A percentile compares a stretch with the other conserved stretches of the same genome.
Conservation (phyloP, 768 basidiomycete species). For the Termitomyces sp. region DNA sequence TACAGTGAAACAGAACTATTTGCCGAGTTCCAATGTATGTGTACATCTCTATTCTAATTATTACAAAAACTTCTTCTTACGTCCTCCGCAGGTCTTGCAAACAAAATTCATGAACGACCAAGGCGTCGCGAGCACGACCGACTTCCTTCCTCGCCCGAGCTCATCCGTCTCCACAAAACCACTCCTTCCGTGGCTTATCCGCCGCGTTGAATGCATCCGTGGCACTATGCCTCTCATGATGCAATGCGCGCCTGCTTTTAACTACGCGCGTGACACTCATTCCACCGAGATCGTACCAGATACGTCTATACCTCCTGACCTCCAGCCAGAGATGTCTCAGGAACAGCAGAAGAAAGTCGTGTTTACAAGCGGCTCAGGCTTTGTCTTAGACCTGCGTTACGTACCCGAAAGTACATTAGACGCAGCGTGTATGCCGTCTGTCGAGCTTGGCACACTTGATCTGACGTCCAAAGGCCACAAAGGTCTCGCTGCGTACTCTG, state of each 20-base stretch:
- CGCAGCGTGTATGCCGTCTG: conserved; percentile 32
- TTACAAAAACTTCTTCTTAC: background rate
- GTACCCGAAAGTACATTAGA: conserved; percentile 50
- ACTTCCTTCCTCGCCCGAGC: conserved; percentile 75
- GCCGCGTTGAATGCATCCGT: conserved; percentile 83
- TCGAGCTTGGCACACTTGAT: conserved; percentile 59
- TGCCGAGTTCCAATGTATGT: conserved; percentile 75
- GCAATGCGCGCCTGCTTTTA: conserved; percentile 95
- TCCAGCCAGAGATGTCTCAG: background rate
- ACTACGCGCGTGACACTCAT: conserved; percentile 82
- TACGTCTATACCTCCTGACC: conserved; percentile 19
- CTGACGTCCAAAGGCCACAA: conserved; percentile 68
- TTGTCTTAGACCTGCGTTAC: conserved; percentile 75
- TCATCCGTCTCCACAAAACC: conserved; percentile 42
- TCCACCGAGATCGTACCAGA: conserved; percentile 52
- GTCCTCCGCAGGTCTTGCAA: conserved; percentile 56
- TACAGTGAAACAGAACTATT: conserved; percentile 76
- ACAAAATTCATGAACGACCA: conserved; percentile 88
- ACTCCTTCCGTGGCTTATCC: conserved; percentile 78
- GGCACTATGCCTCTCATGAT: conserved; percentile 75
- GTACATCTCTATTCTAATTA: too few relatives aligned
- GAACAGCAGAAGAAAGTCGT: conserved; percentile 41
- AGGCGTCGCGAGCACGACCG: conserved; percentile 84
- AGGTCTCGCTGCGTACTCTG: conserved; percentile 55
- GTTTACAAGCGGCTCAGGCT: conserved; percentile 50